A percentile compares a stretch with the other conserved stretches of the same genome.
phyloP scores from a whole-genome alignment of 169 alveolate genomes.

The Eimeria brunetti region DNA sequence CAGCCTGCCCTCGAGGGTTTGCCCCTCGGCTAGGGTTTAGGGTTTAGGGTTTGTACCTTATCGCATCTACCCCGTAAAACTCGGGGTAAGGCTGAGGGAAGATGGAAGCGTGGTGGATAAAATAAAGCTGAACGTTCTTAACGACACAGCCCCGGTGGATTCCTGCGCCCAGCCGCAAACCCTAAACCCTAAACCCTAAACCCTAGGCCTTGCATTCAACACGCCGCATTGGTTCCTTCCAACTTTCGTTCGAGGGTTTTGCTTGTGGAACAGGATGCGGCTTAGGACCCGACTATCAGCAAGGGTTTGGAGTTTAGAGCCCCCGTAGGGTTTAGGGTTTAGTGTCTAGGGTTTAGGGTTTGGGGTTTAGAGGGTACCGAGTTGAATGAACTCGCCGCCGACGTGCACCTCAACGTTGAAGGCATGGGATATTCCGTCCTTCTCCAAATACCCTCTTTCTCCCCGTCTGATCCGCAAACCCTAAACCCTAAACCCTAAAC shows the following conservation, averaged over 20 bases:
- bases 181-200: background rate
- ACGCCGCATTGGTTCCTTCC: background rate
- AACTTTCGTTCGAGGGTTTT: too few species aligned
- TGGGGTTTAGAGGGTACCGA: constrained; percentile 81
- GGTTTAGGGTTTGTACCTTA: constrained; percentile 76
- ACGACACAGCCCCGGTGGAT: constrained; percentile 88
- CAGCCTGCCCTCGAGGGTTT: too few species aligned
- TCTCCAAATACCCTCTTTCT: constrained; percentile 86
- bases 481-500: constrained; percentile 20
- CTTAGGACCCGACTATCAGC: background rate
- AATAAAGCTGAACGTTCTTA: constrained; percentile 88
- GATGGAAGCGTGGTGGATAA: constrained; percentile 88
- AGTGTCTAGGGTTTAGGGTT: constrained; percentile 29
- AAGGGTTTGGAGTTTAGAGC: background rate
- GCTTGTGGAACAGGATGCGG: too few species aligned
- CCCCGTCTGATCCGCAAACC: constrained; percentile 83
- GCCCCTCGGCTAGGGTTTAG: background rate
- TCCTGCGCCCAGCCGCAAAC: constrained; percentile 79
- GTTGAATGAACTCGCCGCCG: constrained; percentile 82
- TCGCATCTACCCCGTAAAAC: constrained; percentile 77
- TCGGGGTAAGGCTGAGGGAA: background rate
- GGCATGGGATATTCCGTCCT: constrained; percentile 85
- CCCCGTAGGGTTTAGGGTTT: background rate
- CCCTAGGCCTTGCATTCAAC: background rate
- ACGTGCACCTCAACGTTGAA: constrained; percentile 51